Evolutionary conservation across 2,329 filamentous ascomycete genomes (phyloP).

Genomic region (Geoglossum cookeanum): DNA sequence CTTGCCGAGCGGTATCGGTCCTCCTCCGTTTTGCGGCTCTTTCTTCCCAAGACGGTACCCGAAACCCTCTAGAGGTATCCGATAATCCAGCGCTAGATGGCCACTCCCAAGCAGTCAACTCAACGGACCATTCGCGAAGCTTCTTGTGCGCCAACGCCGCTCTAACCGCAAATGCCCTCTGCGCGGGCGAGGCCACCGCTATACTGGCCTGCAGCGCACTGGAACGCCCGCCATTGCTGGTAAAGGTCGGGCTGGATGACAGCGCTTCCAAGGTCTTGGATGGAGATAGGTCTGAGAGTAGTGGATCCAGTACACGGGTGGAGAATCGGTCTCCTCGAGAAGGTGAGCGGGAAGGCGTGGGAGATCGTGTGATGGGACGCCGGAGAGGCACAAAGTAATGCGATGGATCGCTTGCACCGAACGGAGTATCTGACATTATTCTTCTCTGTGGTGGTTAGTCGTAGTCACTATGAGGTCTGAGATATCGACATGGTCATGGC

Average conservation of each 20-base stretch:
- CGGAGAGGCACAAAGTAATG: conserved; percentile 9
- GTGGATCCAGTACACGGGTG: conserved; percentile 24
- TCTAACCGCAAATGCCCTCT: conserved; percentile 52
- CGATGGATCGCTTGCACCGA: conserved; percentile 6
- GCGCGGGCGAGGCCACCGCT: conserved; percentile 39
- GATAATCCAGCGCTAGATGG: conserved; percentile 25
- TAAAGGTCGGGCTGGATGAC: conserved; percentile 22
- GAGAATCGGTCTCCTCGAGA: conserved; percentile 18
- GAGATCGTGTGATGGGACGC: conserved; percentile 14
- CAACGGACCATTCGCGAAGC: conserved; percentile 56
- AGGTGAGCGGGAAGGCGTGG: conserved; percentile 21
- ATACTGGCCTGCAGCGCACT: conserved; percentile 39
- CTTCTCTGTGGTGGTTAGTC: background rate
- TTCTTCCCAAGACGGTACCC: conserved; percentile 10
- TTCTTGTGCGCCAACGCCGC: conserved; percentile 52
- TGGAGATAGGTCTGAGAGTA: conserved; percentile 42
- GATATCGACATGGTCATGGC: conserved; percentile 1
- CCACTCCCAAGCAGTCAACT: conserved; percentile 46
- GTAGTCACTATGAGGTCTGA: background rate
- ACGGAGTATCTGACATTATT: conserved; percentile 10
- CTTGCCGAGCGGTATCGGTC: background rate
- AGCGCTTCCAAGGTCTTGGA: conserved; percentile 41
- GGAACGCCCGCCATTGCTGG: conserved; percentile 25
- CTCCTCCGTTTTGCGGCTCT: conserved; percentile 6
- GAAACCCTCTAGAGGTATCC: conserved; percentile 13